phyloP scores from a whole-genome alignment of 2,329 filamentous ascomycete genomes.

The Colletotrichum somersetense region DNA sequence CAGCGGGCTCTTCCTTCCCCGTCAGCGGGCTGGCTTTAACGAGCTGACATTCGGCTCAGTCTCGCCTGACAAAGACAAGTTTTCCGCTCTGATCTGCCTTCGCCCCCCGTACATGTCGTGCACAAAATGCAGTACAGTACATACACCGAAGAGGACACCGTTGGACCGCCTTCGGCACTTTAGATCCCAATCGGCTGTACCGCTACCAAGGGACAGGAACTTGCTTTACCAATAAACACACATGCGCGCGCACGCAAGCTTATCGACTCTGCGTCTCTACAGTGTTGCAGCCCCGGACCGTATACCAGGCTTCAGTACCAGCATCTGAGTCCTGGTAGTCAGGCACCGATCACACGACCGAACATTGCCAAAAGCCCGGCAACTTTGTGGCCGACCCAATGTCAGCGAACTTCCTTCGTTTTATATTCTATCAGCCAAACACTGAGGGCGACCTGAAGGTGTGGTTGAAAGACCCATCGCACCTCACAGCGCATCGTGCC shows the following conservation, averaged over 20 bases:
- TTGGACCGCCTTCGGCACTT: not conserved
- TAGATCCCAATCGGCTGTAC: not conserved
- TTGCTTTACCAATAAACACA: not conserved
- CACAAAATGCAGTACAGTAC: not conserved
- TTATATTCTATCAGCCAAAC: not conserved
- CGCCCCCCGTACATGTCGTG: too few species aligned
- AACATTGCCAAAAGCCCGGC: not conserved
- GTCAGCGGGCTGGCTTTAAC: not conserved
- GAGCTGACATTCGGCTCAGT: not conserved
- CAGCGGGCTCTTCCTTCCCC: too few species aligned
- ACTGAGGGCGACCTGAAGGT: not conserved
- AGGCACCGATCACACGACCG: not conserved
- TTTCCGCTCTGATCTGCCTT: not conserved
- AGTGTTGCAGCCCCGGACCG: not conserved
- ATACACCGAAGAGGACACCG: not conserved
- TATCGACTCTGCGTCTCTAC: not conserved
- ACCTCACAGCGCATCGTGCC: not conserved
- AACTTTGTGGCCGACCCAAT: not conserved
- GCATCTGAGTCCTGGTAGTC: not conserved
- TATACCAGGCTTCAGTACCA: not conserved
- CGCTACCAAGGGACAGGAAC: not conserved
- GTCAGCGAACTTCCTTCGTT: not conserved
- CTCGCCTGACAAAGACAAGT: not conserved
- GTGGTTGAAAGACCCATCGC: not conserved
- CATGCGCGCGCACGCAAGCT: not conserved